Evolutionary conservation across 495 filamentous ascomycete genomes (phyloP).

Genomic region (Astrothelium macrocarpum): DNA sequence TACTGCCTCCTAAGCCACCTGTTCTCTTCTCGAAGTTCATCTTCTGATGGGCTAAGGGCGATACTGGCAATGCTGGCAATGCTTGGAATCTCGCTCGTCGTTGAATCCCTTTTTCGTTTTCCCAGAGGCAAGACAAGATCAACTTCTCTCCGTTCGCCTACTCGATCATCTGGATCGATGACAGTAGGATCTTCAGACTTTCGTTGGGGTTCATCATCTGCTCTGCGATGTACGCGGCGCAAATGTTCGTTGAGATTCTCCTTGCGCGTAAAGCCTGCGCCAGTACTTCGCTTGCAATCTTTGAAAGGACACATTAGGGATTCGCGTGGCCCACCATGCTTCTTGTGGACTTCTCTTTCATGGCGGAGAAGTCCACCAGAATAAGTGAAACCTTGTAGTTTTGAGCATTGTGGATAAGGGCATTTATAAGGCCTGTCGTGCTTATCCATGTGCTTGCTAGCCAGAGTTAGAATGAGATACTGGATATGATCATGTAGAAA

Average conservation of each 20-base stretch:
- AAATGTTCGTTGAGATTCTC: conserved; percentile 88
- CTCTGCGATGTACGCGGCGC: conserved; percentile 51
- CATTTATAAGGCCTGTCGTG: conserved; percentile 89
- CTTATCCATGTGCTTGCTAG: conserved; percentile 93
- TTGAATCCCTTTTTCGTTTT: conserved; percentile 37
- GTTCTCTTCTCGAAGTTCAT: conserved; percentile 47
- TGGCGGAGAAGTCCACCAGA: conserved; percentile 79
- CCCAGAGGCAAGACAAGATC: conserved; percentile 29
- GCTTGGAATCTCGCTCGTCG: conserved; percentile 29
- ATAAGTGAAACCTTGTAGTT: conserved; percentile 88
- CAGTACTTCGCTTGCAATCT: conserved; percentile 71
- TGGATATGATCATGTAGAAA: conserved; percentile 14
- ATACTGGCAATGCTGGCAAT: not conserved
- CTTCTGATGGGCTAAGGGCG: conserved; percentile 17
- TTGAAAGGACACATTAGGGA: conserved; percentile 64
- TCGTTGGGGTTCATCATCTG: not conserved
- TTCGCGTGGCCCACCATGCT: conserved; percentile 72
- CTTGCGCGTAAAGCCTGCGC: conserved; percentile 70
- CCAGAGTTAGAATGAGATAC: not conserved
- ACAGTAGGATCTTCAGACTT: not conserved
- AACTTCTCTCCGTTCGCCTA: not conserved
- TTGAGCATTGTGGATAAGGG: conserved; percentile 63
- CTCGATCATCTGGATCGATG: not conserved
- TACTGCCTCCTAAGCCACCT: conserved; percentile 49
- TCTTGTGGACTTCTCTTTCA: conserved; percentile 82